Evolutionary conservation across 345 rosid species (phyloP).

Genomic region (Salix brachista): DNA sequence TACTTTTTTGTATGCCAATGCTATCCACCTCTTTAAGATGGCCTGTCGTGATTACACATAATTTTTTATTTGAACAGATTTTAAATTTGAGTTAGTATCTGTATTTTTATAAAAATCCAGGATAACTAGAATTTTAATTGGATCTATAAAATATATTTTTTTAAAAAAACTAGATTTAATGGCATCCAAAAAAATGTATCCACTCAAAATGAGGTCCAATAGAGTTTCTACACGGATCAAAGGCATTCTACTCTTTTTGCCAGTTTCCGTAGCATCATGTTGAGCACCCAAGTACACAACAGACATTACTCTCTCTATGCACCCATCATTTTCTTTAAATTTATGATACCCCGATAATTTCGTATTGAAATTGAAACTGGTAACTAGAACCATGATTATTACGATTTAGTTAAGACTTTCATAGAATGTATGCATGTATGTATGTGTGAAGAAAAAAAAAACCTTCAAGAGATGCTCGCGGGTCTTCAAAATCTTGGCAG

Average conservation of each 20-base stretch:
- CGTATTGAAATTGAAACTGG: not conserved
- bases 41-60: too few species aligned
- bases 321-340: not conserved
- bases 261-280: not conserved
- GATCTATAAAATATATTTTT: too few species aligned
- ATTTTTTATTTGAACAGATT: too few species aligned
- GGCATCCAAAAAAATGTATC: too few species aligned
- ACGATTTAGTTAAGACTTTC: not conserved
- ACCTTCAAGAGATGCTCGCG: conserved; percentile 13
- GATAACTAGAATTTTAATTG: too few species aligned
- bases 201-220: not conserved
- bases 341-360: not conserved
- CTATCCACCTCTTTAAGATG: too few species aligned
- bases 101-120: too few species aligned
- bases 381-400: not conserved
- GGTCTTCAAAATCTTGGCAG: conserved; percentile 53
- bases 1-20: not conserved
- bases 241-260: not conserved
- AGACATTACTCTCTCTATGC: not conserved
- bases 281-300: not conserved
- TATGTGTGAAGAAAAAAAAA: too few species aligned
- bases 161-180: rapidly evolving
- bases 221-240: not conserved
- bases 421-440: too few species aligned
- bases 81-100: too few species aligned